phyloP scores from a whole-genome alignment of 305 asterid genomes.

The Caryopteris hybrid region DNA sequence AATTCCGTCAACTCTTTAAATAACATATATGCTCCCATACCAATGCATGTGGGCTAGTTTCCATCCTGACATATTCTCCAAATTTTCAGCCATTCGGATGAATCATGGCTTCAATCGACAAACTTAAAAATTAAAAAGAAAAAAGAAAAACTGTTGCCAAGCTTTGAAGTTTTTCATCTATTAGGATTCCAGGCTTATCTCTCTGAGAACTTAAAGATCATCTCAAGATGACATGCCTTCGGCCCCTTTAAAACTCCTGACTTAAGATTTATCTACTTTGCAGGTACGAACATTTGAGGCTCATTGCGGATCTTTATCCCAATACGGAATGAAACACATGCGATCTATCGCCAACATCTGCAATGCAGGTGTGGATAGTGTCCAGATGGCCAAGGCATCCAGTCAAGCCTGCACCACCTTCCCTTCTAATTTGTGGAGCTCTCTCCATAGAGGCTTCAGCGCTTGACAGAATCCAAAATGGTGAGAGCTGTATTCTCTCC shows the following conservation, averaged over 20 bases:
- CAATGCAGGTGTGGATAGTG: conserved; percentile 58
- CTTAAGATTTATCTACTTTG: neutral
- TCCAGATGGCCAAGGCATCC: conserved; percentile 81
- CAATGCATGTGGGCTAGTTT: neutral
- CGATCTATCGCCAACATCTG: conserved; percentile 88
- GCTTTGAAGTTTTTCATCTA: too few species aligned
- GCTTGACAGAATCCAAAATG: conserved; percentile 39
- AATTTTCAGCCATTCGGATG: neutral
- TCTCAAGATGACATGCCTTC: neutral
- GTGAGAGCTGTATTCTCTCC: neutral
- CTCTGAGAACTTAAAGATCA: neutral
- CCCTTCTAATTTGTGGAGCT: conserved; percentile 80
- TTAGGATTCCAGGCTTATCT: neutral
- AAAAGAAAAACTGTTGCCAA: too few species aligned
- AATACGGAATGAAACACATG: conserved; percentile 98
- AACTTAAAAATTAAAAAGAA: too few species aligned
- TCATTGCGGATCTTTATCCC: conserved; percentile 83
- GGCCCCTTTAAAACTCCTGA: neutral
- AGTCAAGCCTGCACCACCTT: conserved; percentile 61
- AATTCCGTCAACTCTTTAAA: too few species aligned
- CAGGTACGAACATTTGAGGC: conserved; percentile 78
- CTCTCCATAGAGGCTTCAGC: conserved; percentile 74
- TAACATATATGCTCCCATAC: neutral
- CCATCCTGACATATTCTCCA: neutral
- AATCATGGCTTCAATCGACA: neutral